Percentiles rank a stretch among this genome's conserved stretches.
phyloP scores from a whole-genome alignment of 768 basidiomycete genomes.

The Tylopilus intermedius region DNA sequence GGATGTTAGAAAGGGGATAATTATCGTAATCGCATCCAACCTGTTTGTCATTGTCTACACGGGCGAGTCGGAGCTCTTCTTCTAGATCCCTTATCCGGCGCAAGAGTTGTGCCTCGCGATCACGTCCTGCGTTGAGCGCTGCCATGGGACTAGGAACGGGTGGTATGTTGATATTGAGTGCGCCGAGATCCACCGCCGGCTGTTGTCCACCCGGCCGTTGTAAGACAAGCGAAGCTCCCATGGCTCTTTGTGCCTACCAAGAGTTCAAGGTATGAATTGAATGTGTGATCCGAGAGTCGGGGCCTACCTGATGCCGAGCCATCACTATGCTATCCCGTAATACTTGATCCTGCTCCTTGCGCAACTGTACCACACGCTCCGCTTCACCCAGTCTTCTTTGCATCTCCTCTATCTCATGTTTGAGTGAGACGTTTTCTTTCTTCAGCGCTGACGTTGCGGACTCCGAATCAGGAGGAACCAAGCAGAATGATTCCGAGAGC shows the following conservation, averaged over 20 bases:
- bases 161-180: constrained; percentile 55
- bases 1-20: constrained; percentile 11
- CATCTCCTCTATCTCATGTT: constrained; percentile 52
- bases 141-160: constrained; percentile 43
- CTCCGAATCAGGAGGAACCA: constrained; percentile 63
- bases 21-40: constrained; percentile 35
- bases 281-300: not conserved
- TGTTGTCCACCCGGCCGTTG: constrained; percentile 39
- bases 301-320: constrained; percentile 59
- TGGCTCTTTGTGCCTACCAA: constrained; percentile 69
- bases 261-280: not conserved
- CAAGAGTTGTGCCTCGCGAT: constrained; percentile 49
- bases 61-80: constrained; percentile 61
- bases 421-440: constrained; percentile 65
- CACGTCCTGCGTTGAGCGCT: constrained; percentile 47
- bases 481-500: constrained; percentile 74
- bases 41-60: constrained; percentile 78
- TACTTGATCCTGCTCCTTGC: constrained; percentile 75
- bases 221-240: constrained; percentile 62
- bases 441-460: constrained; percentile 45
- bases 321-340: constrained; percentile 77
- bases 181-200: constrained; percentile 46
- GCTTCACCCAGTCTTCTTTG: constrained; percentile 55
- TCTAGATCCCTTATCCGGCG: constrained; percentile 68
- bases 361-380: constrained; percentile 59